These are phyloP conservation scores for Aspergillus carlsbadensis DNA, from an alignment of 495 filamentous ascomycete genomes.

Conservation along the genomic window DNA sequence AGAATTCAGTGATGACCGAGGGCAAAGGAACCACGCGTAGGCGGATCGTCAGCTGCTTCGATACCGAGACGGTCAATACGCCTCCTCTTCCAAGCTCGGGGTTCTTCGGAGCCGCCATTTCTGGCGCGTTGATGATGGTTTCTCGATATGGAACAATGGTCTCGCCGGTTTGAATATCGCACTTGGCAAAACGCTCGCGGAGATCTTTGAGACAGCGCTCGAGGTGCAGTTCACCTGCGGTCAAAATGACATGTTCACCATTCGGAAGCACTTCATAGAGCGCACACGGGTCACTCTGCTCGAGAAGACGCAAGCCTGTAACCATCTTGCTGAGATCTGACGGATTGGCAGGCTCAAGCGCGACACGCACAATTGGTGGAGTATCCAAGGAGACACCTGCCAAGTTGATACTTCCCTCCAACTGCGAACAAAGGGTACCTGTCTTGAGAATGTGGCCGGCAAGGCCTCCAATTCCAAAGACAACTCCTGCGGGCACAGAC, in stretches of 20 bases:
- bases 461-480: slow-evolving; percentile 93
- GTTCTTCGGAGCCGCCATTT: slow-evolving; percentile 88
- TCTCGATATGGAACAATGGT: slow-evolving; percentile 97
- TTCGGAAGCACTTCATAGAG: slow-evolving; percentile 91
- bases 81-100: slow-evolving; percentile 86
- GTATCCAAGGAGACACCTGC: slow-evolving; percentile 78
- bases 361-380: slow-evolving; percentile 91
- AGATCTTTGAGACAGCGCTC: slow-evolving; percentile 95
- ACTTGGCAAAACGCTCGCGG: slow-evolving; percentile 86
- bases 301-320: slow-evolving; percentile 77
- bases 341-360: slow-evolving; percentile 85
- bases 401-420: slow-evolving; percentile 87
- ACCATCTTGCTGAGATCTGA: slow-evolving; percentile 93
- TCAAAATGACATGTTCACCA: slow-evolving; percentile 93
- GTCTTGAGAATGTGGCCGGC: slow-evolving; percentile 92
- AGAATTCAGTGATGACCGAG: slow-evolving; percentile 74
- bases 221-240: slow-evolving; percentile 91
- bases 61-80: slow-evolving; percentile 70
- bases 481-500: slow-evolving; percentile 87
- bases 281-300: slow-evolving; percentile 93
- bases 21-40: slow-evolving; percentile 83
- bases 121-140: slow-evolving; percentile 78
- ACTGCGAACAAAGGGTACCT: slow-evolving; percentile 86
- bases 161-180: slow-evolving; percentile 90
- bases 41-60: slow-evolving; percentile 78